Conservation (phyloP, 805 yeast genomes). For the Martiniozyma abietophila region DNA sequence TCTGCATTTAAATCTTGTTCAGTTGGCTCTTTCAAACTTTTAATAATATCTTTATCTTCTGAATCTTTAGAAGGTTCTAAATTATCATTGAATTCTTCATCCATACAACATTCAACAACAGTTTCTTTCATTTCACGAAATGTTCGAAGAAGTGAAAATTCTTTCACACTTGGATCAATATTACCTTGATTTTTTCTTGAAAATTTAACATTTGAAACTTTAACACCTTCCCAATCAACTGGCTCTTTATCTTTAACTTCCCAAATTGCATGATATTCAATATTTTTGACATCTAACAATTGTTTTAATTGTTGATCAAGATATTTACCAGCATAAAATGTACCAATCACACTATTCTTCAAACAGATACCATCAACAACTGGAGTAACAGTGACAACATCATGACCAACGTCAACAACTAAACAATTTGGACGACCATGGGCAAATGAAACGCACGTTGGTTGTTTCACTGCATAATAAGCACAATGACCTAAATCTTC, state of each 20-base stretch:
- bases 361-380: conserved; percentile 76
- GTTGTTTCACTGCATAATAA: conserved; percentile 66
- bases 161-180: conserved; percentile 41
- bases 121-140: conserved; percentile 72
- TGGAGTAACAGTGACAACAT: conserved; percentile 66
- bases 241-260: conserved; percentile 38
- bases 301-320: conserved; percentile 45
- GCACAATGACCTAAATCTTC: conserved; percentile 72
- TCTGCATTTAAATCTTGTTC: conserved; percentile 13
- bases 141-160: conserved; percentile 46
- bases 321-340: conserved; percentile 66
- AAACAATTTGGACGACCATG: conserved; percentile 82
- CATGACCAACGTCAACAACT: conserved; percentile 82
- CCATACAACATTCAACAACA: conserved; percentile 37
- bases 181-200: conserved; percentile 20
- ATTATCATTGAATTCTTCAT: conserved; percentile 16
- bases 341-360: conserved; percentile 58
- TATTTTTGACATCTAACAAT: conserved; percentile 26
- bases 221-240: conserved; percentile 24
- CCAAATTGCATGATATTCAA: conserved; percentile 37
- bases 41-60: too few relatives aligned
- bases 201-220: conserved; percentile 17
- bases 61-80: conserved; percentile 22
- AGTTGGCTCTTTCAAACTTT: conserved; percentile 7
- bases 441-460: conserved; percentile 85